A percentile compares a stretch with the other conserved stretches of the same genome.
Conservation (phyloP, 257 asterid species). For the Lycium barbarum region DNA sequence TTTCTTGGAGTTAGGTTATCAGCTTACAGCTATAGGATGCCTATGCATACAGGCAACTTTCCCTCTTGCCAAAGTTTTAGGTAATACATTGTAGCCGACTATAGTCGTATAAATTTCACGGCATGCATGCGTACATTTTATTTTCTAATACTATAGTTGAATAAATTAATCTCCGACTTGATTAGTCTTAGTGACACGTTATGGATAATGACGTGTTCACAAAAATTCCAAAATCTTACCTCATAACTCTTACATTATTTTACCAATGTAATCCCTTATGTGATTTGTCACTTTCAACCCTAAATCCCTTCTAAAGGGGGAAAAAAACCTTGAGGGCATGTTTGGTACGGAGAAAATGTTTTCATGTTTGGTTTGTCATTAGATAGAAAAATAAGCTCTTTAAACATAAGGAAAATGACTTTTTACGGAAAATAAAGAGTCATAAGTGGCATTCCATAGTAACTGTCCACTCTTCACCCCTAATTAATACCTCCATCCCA, state of each 20-base stretch:
- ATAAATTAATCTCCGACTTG: slow-evolving; percentile 15
- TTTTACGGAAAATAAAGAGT: no score
- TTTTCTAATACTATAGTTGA: background rate
- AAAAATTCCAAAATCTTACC: background rate
- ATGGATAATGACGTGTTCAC: background rate
- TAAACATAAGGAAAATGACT: no score
- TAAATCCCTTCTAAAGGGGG: background rate
- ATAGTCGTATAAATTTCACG: slow-evolving; percentile 25
- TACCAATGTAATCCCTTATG: background rate
- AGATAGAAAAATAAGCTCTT: no score
- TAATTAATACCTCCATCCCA: no score
- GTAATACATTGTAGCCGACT: slow-evolving; percentile 16
- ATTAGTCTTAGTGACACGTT: slow-evolving; percentile 7
- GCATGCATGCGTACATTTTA: slow-evolving; percentile 10
- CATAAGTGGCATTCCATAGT: no score
- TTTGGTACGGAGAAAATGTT: no score
- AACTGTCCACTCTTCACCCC: no score
- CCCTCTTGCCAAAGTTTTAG: background rate
- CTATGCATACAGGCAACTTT: background rate
- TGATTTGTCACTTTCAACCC: background rate
- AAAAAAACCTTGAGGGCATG: no score
- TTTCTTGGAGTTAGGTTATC: slow-evolving; percentile 26
- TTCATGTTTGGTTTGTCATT: no score
- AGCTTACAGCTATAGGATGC: background rate
- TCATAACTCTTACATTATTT: slow-evolving; percentile 2